phyloP scores from a whole-genome alignment of 202 grass and related monocot genomes.

The Brachypodium distachyon region DNA sequence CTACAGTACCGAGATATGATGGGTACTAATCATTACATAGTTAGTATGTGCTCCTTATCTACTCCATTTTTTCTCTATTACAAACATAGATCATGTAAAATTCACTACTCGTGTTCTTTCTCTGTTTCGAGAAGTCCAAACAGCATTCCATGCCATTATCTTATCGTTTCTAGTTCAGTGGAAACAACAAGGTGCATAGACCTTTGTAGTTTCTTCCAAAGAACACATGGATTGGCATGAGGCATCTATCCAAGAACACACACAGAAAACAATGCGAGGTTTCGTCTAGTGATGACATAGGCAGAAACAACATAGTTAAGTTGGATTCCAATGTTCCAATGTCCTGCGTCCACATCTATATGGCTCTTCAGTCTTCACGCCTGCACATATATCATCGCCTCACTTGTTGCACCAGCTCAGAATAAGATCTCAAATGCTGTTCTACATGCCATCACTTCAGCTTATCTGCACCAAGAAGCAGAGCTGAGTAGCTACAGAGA shows the following conservation, averaged over 20 bases:
- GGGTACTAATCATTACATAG: not conserved
- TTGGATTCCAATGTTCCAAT: not conserved
- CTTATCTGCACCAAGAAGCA: not conserved
- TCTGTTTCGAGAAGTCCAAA: not conserved
- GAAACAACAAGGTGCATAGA: not conserved
- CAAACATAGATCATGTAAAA: too few relatives aligned
- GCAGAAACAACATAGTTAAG: not conserved
- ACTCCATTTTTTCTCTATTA: too few relatives aligned
- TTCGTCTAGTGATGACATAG: not conserved
- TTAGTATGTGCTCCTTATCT: too few relatives aligned
- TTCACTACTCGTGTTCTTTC: too few relatives aligned
- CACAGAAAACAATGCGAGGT: not conserved
- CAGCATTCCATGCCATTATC: not conserved
- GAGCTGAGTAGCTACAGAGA: not conserved
- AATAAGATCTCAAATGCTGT: not conserved
- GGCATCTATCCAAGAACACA: not conserved
- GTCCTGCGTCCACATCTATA: not conserved
- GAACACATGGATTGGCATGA: not conserved
- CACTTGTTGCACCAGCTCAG: not conserved
- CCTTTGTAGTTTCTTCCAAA: not conserved
- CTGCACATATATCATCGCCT: not conserved
- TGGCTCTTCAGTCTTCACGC: not conserved
- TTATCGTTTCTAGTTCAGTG: not conserved
- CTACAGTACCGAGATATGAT: constrained; percentile 65
- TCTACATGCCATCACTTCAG: not conserved